Conservation (phyloP, 2,329 filamentous ascomycete species). For the Phialophora chinensis region DNA sequence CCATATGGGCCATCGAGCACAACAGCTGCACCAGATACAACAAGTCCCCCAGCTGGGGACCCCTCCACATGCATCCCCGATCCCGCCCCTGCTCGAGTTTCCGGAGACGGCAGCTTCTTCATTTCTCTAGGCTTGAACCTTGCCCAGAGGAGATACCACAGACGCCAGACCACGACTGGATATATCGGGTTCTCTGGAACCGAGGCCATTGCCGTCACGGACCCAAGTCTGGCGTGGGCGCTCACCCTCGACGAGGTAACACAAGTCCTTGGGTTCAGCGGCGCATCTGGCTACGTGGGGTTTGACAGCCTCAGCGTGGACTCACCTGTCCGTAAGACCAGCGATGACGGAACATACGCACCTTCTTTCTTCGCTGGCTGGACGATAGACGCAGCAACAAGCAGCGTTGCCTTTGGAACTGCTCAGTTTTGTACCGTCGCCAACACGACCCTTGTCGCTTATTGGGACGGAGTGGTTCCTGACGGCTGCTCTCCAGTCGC, state of each 20-base stretch:
- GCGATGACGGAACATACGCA: constrained; percentile 18
- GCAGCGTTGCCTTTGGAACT: constrained; percentile 8
- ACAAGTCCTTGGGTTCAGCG: constrained; percentile 20
- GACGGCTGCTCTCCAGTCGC: constrained; percentile 12
- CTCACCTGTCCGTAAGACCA: constrained; percentile 10
- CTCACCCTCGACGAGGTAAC: neutral
- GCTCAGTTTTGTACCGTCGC: constrained; percentile 14
- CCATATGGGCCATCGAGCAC: neutral
- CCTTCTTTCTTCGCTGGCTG: constrained; percentile 12
- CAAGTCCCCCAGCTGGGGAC: neutral
- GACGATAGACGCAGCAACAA: constrained; percentile 5
- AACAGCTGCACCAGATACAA: neutral
- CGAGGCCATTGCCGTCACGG: constrained; percentile 22
- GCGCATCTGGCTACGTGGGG: constrained; percentile 12
- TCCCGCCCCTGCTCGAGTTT: constrained; percentile 1
- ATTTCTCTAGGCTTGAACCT: neutral
- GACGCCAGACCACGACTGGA: constrained; percentile 9
- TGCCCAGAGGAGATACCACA: constrained; percentile 1
- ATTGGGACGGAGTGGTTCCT: constrained; percentile 18
- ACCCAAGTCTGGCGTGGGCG: constrained; percentile 9
- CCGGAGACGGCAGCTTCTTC: constrained; percentile 23
- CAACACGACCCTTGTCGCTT: constrained; percentile 16
- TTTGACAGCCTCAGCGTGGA: constrained; percentile 16
- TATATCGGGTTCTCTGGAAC: constrained; percentile 24
- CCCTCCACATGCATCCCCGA: constrained; percentile 9